Percentiles rank a stretch among this genome's conserved stretches.
phyloP scores from a whole-genome alignment of 176 grass and related monocot genomes.

The Aegilops umbellulata region DNA sequence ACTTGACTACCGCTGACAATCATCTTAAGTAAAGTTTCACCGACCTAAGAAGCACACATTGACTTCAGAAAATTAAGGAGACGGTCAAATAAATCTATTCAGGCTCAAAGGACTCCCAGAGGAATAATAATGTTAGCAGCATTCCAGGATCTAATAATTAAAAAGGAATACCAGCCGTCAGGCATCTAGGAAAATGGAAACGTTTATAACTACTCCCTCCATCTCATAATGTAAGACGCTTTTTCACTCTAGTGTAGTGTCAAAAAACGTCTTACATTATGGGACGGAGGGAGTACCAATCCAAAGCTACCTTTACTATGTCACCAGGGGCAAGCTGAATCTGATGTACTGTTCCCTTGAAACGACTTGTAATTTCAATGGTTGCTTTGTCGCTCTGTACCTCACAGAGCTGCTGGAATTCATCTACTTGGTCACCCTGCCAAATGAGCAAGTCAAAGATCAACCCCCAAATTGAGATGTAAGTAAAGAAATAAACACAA shows the following conservation, averaged over 20 bases:
- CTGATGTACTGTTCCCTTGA: conserved; percentile 86
- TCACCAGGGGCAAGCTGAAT: conserved; percentile 73
- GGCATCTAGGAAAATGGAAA: too few species aligned
- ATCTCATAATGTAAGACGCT: too few species aligned
- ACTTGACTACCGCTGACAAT: conserved; percentile 49
- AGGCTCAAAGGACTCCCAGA: background rate
- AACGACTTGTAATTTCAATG: conserved; percentile 95
- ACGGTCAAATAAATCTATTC: background rate
- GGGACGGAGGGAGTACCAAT: background rate
- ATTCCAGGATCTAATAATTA: background rate
- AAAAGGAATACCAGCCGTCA: background rate
- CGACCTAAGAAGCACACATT: conserved; percentile 59
- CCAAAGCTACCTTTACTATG: conserved; percentile 72
- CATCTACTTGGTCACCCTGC: conserved; percentile 90
- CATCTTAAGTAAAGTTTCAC: conserved; percentile 93
- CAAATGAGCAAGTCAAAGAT: background rate
- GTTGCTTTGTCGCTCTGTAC: conserved; percentile 99
- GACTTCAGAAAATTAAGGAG: conserved; percentile 3
- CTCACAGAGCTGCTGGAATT: conserved; percentile 88
- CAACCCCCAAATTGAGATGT: background rate
- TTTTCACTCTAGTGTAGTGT: too few species aligned
- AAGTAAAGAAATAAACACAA: background rate
- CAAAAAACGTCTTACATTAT: too few species aligned
- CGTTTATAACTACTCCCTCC: too few species aligned
- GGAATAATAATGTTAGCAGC: background rate